Evolutionary conservation across 345 rosid genomes (phyloP).

Genomic region (Erysimum cheiranthoides): DNA sequence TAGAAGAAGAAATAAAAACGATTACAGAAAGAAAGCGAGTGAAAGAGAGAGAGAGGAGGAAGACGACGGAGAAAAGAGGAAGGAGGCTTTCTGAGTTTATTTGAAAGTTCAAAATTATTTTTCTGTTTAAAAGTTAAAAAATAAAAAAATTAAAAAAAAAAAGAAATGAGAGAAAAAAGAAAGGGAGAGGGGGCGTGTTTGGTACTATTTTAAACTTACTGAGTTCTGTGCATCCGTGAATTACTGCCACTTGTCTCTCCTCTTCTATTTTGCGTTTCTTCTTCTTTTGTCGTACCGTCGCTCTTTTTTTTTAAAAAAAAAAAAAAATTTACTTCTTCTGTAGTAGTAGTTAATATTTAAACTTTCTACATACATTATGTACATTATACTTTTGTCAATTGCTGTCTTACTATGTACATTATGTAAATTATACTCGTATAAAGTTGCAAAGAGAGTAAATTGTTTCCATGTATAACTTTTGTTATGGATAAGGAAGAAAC

Average conservation of each 20-base stretch:
- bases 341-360: too few relatives aligned
- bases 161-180: background rate
- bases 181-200: constrained; percentile 24
- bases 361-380: too few relatives aligned
- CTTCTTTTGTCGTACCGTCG: background rate
- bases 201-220: constrained; percentile 19
- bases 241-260: constrained; percentile 43
- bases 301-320: background rate
- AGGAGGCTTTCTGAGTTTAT: constrained; percentile 32
- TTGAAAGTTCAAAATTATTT: constrained; percentile 67
- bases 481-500: too few relatives aligned
- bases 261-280: background rate
- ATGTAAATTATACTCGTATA: too few relatives aligned
- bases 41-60: constrained; percentile 30
- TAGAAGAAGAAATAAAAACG: background rate
- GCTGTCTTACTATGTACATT: too few relatives aligned
- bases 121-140: constrained; percentile 22
- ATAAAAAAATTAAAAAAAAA: constrained; percentile 33
- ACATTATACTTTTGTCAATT: too few relatives aligned
- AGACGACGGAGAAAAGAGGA: constrained; percentile 40
- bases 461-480: too few relatives aligned
- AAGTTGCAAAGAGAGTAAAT: too few relatives aligned
- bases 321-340: too few relatives aligned
- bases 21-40: constrained; percentile 3
- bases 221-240: constrained; percentile 46